Evolutionary conservation across 1,284 basidiomycete genomes (phyloP).

Genomic region (Sporisorium graminicola): DNA sequence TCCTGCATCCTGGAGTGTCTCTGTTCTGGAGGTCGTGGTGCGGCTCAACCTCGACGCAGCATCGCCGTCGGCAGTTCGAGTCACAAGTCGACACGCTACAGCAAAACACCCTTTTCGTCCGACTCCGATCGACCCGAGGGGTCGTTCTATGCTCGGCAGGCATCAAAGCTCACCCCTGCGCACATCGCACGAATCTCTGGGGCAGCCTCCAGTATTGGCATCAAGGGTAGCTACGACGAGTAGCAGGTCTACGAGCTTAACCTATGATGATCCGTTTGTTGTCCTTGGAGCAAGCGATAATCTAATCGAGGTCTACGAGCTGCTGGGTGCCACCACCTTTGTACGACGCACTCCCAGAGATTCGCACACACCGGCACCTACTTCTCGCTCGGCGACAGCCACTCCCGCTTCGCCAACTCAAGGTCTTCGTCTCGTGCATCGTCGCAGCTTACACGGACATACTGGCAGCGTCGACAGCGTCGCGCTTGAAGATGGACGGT

Average conservation of each 20-base stretch:
- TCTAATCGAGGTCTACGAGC: conserved; percentile 63
- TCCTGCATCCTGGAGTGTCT: conserved; percentile 63
- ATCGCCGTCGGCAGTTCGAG: conserved; percentile 6
- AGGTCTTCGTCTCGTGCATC: conserved; percentile 50
- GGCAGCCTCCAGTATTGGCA: neutral
- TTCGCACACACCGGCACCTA: neutral
- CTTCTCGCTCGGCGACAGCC: conserved; percentile 26
- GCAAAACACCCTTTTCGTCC: conserved; percentile 29
- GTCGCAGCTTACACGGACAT: conserved; percentile 65
- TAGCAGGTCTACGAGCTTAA: conserved; percentile 46
- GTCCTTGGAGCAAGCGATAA: conserved; percentile 64
- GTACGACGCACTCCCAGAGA: conserved; percentile 8
- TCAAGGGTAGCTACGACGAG: neutral
- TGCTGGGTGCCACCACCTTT: conserved; percentile 37
- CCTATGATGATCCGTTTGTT: conserved; percentile 63
- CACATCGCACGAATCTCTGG: neutral
- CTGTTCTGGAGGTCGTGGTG: conserved; percentile 62
- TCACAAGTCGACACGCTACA: conserved; percentile 44
- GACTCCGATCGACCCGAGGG: conserved; percentile 38
- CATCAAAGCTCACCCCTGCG: neutral
- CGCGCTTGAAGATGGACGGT: conserved; percentile 58
- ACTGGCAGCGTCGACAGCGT: conserved; percentile 65
- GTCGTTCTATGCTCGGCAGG: conserved; percentile 27
- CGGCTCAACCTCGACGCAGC: conserved; percentile 14
- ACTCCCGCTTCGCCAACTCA: conserved; percentile 17